phyloP scores from a whole-genome alignment of 2,329 filamentous ascomycete species.

The Penicillium occitanis region DNA sequence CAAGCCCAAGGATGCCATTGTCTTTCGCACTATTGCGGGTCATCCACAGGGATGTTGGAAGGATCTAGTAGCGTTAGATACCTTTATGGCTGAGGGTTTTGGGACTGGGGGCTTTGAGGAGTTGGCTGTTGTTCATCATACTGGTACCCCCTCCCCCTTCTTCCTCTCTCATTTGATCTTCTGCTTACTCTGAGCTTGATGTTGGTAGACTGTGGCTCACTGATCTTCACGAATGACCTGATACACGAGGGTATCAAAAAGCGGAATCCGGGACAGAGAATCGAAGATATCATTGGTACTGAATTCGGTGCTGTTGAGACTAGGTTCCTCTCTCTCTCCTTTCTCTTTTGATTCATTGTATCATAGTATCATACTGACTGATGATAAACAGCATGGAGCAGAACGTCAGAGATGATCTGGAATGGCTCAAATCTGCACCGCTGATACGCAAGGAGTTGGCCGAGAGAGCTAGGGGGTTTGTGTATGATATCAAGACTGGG shows the following conservation, averaged over 20 bases:
- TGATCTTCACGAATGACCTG: not conserved
- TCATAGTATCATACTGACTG: not conserved
- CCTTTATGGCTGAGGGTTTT: not conserved
- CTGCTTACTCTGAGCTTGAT: no score
- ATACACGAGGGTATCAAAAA: not conserved
- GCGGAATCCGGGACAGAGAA: not conserved
- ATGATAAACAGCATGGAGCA: not conserved
- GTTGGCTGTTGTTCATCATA: conserved; percentile 2
- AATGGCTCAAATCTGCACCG: not conserved
- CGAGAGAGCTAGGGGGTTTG: not conserved
- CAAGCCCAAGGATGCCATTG: not conserved
- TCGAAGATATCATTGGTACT: not conserved
- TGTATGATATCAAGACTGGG: conserved; percentile 11
- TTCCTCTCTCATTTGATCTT: not conserved
- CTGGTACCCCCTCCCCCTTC: not conserved
- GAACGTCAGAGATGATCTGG: conserved; percentile 9
- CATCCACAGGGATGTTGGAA: conserved; percentile 10
- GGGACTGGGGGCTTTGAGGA: not conserved
- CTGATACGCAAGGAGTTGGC: conserved; percentile 5
- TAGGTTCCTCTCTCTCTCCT: not conserved
- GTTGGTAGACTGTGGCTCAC: not conserved
- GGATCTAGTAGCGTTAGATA: not conserved
- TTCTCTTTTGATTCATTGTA: not conserved
- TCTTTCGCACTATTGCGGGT: conserved; percentile 8
- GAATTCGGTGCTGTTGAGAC: conserved; percentile 7